Base-by-base conservation (phyloP, 768 basidiomycete species). In the Rubroboletus satanas region DNA sequence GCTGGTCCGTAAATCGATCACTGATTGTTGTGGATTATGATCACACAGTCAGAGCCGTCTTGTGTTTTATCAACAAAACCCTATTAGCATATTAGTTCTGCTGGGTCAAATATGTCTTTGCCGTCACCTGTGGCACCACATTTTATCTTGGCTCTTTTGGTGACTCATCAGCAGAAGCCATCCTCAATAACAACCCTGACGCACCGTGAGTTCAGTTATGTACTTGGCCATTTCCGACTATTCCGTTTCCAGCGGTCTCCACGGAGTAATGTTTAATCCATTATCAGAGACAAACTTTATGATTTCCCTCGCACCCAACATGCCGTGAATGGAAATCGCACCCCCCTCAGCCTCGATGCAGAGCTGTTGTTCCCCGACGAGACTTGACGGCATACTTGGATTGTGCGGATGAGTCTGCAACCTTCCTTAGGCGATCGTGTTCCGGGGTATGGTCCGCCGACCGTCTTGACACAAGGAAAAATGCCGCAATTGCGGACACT, bases 1-100 rank as follows among this genome's bases (percentile, higher is more conserved):
- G 26, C 68, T 75, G 26, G 68, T 87, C 23, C 76, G 85, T 62
- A 66, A 69, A 63, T 86, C 81, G 60, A 84, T 90, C 18, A 68
- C 71, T 10, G 78, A 84, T 37, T 85, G 80, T 15, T 88, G 86
- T 72, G 80, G 75, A 35, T 52, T 79, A 32, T 66, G 49, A 58
- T 47, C 45, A 17, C 55, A 37, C 31, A 28, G 4, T 39, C 31
- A 49, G 28, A 10, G 8, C 14, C 5, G 2, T 44, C 33, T 28
- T 29, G 35, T 55, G 18, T 39, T 17, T 50, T 38, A 39, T 51
- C 41, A 21, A 32, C 42, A 41, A 51, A 44, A 5, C 23, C 8
- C 15, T 41, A 26, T 18, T 50, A 14, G 32, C 18, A 31, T 42
- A 28, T 23, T 51, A 15, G 12, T 26, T 36, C 7, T 35, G 5